Percentiles rank a stretch among this genome's conserved stretches.
phyloP scores from a whole-genome alignment of 192 early-diverging fungal genomes.

The Lobosporangium transversale region DNA sequence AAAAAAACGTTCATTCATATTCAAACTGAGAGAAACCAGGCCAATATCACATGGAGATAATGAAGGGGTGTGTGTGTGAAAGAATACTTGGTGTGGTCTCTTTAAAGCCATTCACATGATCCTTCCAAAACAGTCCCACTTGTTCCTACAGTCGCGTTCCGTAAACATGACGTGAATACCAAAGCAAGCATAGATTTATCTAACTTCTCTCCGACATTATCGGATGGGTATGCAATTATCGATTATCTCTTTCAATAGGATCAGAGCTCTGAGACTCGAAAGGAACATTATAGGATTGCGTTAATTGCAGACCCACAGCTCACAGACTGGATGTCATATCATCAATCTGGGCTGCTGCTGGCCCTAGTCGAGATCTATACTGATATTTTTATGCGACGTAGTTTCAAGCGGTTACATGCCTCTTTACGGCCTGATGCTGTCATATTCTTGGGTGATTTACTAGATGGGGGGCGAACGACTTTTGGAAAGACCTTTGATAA shows the following conservation, averaged over 20 bases:
- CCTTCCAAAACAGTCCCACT: no score
- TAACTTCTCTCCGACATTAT: no score
- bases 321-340: conserved; percentile 90
- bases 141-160: not conserved
- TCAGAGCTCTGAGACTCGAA: not conserved
- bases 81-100: no score
- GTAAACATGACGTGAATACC: no score
- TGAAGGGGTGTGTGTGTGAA: no score
- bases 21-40: no score
- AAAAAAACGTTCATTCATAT: not conserved
- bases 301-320: conserved; percentile 94
- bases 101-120: no score
- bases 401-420: conserved; percentile 71
- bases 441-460: conserved; percentile 87
- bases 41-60: no score
- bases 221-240: no score
- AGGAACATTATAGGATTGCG: conserved; percentile 58
- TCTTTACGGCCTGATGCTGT: conserved; percentile 68
- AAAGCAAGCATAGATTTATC: no score
- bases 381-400: conserved; percentile 86
- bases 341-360: conserved; percentile 69
- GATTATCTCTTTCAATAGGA: conserved; percentile 7
- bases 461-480: conserved; percentile 80
- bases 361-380: conserved; percentile 79
- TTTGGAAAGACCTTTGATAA: conserved; percentile 29